Conservation (phyloP, 78 protist species). For the Monocercomonoides exilis region DNA sequence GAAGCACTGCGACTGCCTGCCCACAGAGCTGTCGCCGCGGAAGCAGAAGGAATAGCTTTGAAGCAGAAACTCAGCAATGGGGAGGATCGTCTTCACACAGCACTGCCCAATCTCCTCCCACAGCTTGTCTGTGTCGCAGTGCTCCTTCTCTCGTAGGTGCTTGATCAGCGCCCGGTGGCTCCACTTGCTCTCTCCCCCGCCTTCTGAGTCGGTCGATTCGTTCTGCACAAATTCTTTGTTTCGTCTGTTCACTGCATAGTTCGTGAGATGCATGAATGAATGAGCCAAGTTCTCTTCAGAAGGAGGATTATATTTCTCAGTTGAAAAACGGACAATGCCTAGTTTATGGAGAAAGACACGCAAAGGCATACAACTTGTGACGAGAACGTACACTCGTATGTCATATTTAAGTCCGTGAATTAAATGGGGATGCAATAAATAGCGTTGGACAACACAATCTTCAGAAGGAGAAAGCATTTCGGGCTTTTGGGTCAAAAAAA, state of each 20-base stretch:
- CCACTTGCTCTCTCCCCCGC: neutral
- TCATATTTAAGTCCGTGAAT: neutral
- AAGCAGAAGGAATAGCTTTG: neutral
- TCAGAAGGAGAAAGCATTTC: neutral
- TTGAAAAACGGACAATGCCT: neutral
- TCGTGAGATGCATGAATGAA: neutral
- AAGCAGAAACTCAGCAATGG: neutral
- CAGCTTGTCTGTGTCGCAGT: neutral
- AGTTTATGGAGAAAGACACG: neutral
- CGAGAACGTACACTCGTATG: neutral
- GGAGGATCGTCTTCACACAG: neutral
- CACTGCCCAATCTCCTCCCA: neutral
- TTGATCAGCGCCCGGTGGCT: neutral
- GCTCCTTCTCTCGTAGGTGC: neutral
- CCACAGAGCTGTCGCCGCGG: neutral
- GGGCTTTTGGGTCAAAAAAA: constrained; percentile 8
- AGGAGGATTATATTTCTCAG: neutral
- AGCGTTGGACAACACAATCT: constrained; percentile 23
- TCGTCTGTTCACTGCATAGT: neutral
- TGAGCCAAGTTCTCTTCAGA: neutral
- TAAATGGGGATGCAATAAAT: neutral
- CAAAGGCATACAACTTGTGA: neutral
- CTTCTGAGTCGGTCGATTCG: neutral
- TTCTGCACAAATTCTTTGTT: neutral
- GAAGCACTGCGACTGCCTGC: neutral